These are phyloP conservation scores for Nemania sp. DNA, from an alignment of 2,329 filamentous ascomycete species.

Conservation along the genomic window DNA sequence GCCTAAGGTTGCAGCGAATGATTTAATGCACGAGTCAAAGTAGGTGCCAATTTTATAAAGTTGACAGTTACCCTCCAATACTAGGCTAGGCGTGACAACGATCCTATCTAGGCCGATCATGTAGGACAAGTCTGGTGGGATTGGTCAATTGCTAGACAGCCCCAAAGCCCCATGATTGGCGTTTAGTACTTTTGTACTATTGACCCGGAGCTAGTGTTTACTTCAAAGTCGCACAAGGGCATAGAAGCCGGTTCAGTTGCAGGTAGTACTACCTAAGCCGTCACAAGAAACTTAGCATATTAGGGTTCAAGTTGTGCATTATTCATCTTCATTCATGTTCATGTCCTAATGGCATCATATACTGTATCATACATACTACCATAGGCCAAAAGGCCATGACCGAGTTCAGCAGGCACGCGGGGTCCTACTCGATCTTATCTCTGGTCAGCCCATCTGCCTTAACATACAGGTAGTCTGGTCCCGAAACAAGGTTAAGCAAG, in stretches of 20 bases:
- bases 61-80: too few relatives aligned
- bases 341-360: constrained; percentile 26
- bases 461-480: constrained; percentile 20
- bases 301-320: constrained; percentile 30
- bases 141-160: constrained; percentile 36
- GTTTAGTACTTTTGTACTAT: neutral
- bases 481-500: constrained; percentile 34
- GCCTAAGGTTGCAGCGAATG: too few relatives aligned
- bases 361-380: constrained; percentile 22
- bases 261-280: neutral
- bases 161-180: constrained; percentile 20
- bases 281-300: constrained; percentile 16
- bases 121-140: constrained; percentile 18
- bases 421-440: constrained; percentile 26
- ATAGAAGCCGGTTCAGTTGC: neutral
- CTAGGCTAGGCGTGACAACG: too few relatives aligned
- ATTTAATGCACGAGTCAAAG: too few relatives aligned
- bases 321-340: constrained; percentile 41
- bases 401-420: constrained; percentile 31
- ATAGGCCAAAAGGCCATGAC: constrained; percentile 29
- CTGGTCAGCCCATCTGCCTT: constrained; percentile 25
- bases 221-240: neutral
- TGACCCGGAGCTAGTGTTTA: neutral
- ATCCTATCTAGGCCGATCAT: neutral
- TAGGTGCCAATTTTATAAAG: too few relatives aligned